A percentile compares a stretch with the other conserved stretches of the same genome.
Conservation (phyloP, 306 rosid species). For the Vachellia pachyceras region DNA sequence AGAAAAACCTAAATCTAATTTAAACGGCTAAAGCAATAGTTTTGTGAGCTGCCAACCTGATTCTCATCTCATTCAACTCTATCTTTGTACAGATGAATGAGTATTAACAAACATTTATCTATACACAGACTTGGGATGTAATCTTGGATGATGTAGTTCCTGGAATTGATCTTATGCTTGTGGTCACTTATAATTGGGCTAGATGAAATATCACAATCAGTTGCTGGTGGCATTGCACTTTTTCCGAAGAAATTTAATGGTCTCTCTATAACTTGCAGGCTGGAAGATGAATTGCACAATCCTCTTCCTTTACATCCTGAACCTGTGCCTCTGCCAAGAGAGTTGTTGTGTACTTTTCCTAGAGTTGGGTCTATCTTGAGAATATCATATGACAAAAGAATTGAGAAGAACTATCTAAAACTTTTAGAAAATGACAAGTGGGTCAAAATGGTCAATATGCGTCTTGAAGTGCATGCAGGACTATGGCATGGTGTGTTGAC, state of each 20-base stretch:
- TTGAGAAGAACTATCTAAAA: constrained; percentile 40
- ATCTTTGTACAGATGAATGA: neutral
- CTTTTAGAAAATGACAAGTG: constrained; percentile 53
- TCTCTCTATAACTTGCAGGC: constrained; percentile 50
- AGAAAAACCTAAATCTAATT: too few relatives aligned
- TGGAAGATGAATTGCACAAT: constrained; percentile 55
- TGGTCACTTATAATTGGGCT: too few relatives aligned
- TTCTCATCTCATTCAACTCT: neutral
- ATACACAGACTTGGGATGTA: neutral
- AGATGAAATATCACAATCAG: too few relatives aligned
- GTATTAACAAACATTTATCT: neutral
- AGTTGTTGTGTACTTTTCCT: constrained; percentile 57
- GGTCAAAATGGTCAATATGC: constrained; percentile 60
- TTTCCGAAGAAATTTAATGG: neutral
- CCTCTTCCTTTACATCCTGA: constrained; percentile 60
- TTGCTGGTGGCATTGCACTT: neutral
- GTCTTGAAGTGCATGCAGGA: constrained; percentile 57
- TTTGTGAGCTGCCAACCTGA: too few relatives aligned
- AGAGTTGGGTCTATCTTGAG: constrained; percentile 61
- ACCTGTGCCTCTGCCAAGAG: constrained; percentile 48
- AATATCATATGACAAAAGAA: constrained; percentile 43
- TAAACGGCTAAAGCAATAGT: too few relatives aligned
- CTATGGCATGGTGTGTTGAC: constrained; percentile 63
- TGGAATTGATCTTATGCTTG: constrained; percentile 17
- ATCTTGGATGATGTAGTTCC: neutral